Evolutionary conservation across 2,329 filamentous ascomycete genomes (phyloP), one percentile per base, ranked within the genome.

Genomic region (Nothopassalora personata): DNA sequence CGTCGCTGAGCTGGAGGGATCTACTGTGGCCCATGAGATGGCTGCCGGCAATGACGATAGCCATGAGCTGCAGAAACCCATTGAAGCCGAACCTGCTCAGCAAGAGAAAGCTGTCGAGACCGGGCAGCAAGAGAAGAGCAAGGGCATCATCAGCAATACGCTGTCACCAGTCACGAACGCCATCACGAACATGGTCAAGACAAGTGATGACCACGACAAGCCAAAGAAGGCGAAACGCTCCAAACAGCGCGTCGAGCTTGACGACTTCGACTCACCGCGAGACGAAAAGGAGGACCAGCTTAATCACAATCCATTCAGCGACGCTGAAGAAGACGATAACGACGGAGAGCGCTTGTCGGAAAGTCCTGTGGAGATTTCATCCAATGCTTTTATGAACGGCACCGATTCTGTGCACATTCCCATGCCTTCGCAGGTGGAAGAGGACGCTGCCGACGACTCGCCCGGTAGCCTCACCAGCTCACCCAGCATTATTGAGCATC

Each of bases 291-390:
- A 77, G 36, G 80, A 75, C 50, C 75, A 77, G 50, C 75, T 74
- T 31, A 60, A 62, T 2, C 58, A 66, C 18, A 75, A 81, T 62
- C 77, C 78, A 2, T 76, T 78, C 53, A 68, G 76, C 51, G 69
- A 74, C 19, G 59, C 62, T 47, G 64, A 68, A n/a, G 60, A 70
- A 28, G 56, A 60, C 19, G 50, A 54, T 43, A 30, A 23, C 9
- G 68, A 69, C n/a, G 64, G 66, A 50, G 80, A 83, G 52, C 78
- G 82, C 45, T 70, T 85, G 31, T 85, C 85, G 5, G 87, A 89
- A 69, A 90, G 87, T 9, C 87, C 87, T 3, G 80, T 87, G 5
- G 79, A 86, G 62, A 80, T 87, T 4, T 86, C 85, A 15, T 83
- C 85, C 1, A 70, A 73, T 36, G 70, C 69, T 11, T 73, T 72